A percentile compares a stretch with the other conserved stretches of the same genome.
Evolutionary conservation across 1,284 basidiomycete species (phyloP).

Genomic region (Cutaneotrichosporon cavernicola): DNA sequence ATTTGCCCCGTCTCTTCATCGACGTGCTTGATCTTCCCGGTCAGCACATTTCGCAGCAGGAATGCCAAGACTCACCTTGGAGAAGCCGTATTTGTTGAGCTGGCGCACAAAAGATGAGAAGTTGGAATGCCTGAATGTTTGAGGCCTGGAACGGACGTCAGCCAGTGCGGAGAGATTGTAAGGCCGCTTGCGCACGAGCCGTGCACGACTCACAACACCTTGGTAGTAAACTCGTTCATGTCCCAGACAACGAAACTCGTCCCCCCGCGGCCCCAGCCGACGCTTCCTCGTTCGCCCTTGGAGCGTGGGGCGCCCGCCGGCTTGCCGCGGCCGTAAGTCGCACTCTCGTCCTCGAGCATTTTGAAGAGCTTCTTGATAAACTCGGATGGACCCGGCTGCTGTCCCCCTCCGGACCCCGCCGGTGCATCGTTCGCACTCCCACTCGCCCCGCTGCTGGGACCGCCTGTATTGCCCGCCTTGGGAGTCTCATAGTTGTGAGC

Average conservation of each 20-base stretch:
- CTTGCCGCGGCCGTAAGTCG: constrained; percentile 40
- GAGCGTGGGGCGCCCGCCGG: constrained; percentile 32
- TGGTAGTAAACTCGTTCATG: constrained; percentile 96
- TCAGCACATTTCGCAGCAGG: neutral
- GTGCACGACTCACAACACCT: constrained; percentile 62
- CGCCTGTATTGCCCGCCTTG: constrained; percentile 9
- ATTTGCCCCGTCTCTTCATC: constrained; percentile 45
- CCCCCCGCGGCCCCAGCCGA: constrained; percentile 82
- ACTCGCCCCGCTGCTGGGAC: neutral
- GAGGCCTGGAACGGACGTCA: constrained; percentile 57
- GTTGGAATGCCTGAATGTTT: constrained; percentile 96
- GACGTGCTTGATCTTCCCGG: constrained; percentile 46
- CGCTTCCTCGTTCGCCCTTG: constrained; percentile 40
- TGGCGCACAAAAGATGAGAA: constrained; percentile 93
- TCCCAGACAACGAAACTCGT: constrained; percentile 96
- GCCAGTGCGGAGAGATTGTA: neutral
- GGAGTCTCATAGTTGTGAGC: neutral
- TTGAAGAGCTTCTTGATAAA: constrained; percentile 97
- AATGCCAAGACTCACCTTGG: constrained; percentile 64
- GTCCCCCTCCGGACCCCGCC: constrained; percentile 7
- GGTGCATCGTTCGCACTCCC: constrained; percentile 1
- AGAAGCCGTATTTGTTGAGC: constrained; percentile 98
- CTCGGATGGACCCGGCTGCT: constrained; percentile 58
- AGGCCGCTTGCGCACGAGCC: neutral
- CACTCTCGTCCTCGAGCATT: constrained; percentile 55